Evolutionary conservation across 805 yeast species (phyloP).

Genomic region (Kuraishia capsulata): DNA sequence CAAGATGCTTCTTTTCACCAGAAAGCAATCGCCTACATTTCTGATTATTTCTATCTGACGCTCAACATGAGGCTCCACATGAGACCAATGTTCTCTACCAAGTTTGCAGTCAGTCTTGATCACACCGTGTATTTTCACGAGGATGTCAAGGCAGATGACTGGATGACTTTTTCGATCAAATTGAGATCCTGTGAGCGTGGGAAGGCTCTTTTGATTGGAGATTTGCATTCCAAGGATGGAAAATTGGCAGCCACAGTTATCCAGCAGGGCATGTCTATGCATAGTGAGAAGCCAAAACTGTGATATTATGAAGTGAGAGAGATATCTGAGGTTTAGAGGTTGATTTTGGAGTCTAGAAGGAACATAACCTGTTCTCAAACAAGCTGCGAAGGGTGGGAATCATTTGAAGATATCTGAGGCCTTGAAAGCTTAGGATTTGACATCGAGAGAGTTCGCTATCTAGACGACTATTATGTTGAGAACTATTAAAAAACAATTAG

Average conservation of each 20-base stretch:
- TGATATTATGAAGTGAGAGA: too few species aligned
- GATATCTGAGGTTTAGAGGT: too few species aligned
- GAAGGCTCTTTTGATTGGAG: conserved; percentile 49
- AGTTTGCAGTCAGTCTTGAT: conserved; percentile 53
- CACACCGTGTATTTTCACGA: conserved; percentile 59
- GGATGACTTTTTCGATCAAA: conserved; percentile 40
- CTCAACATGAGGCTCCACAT: conserved; percentile 43
- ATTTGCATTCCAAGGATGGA: conserved; percentile 40
- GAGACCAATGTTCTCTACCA: conserved; percentile 33
- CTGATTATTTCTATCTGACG: conserved; percentile 48
- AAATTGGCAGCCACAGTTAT: conserved; percentile 48
- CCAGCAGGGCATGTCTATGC: conserved; percentile 53
- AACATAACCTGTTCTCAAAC: too few species aligned
- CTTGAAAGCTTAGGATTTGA: too few species aligned
- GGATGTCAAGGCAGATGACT: conserved; percentile 38
- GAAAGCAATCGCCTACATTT: conserved; percentile 48
- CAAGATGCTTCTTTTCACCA: conserved; percentile 25
- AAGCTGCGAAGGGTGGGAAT: too few species aligned
- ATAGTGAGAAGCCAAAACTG: not conserved
- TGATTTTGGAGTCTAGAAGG: too few species aligned
- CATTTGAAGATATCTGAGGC: too few species aligned
- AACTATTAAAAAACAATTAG: too few species aligned
- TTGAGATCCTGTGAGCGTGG: conserved; percentile 41
- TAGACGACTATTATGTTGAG: too few species aligned
- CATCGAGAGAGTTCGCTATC: too few species aligned